phyloP scores from a whole-genome alignment of 768 basidiomycete genomes.

The Polyporus arcularius region DNA sequence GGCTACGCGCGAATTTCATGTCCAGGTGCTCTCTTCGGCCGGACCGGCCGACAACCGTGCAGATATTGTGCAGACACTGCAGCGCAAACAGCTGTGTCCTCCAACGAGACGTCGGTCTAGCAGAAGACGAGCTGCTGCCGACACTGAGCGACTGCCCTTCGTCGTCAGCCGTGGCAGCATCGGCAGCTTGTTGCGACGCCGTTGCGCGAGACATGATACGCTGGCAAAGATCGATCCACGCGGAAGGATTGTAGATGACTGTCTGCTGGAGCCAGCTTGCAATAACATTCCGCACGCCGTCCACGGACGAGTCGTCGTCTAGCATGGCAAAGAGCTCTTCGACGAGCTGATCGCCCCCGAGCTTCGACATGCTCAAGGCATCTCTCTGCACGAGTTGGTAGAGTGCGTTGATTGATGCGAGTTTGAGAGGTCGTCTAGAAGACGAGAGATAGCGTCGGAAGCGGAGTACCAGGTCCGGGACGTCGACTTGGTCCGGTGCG shows the following conservation, averaged over 20 bases:
- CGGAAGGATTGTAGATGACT: conserved; percentile 87
- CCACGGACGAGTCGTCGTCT: conserved; percentile 91
- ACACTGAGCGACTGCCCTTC: conserved; percentile 90
- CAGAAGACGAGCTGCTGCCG: conserved; percentile 47
- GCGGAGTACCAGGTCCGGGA: conserved; percentile 75
- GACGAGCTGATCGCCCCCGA: conserved; percentile 92
- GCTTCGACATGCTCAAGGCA: conserved; percentile 84
- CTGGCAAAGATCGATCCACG: conserved; percentile 98
- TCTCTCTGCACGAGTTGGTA: conserved; percentile 98
- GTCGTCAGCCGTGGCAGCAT: conserved; percentile 75
- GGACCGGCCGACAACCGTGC: conserved; percentile 68
- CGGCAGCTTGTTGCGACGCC: conserved; percentile 72
- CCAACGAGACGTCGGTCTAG: conserved; percentile 79
- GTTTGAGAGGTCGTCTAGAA: conserved; percentile 79
- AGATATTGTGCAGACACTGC: conserved; percentile 88
- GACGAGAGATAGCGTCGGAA: conserved; percentile 83
- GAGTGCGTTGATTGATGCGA: conserved; percentile 92
- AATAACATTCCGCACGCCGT: conserved; percentile 93
- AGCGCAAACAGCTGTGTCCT: conserved; percentile 94
- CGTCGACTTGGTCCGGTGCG: conserved; percentile 78
- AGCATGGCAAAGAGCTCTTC: conserved; percentile 94
- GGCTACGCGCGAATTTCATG: conserved; percentile 62
- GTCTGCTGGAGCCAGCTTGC: conserved; percentile 95
- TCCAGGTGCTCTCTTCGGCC: conserved; percentile 86
- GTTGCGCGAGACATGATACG: conserved; percentile 95